Conservation (phyloP, 2,329 filamentous ascomycete species). For the Aspergillus costaricaensis region DNA sequence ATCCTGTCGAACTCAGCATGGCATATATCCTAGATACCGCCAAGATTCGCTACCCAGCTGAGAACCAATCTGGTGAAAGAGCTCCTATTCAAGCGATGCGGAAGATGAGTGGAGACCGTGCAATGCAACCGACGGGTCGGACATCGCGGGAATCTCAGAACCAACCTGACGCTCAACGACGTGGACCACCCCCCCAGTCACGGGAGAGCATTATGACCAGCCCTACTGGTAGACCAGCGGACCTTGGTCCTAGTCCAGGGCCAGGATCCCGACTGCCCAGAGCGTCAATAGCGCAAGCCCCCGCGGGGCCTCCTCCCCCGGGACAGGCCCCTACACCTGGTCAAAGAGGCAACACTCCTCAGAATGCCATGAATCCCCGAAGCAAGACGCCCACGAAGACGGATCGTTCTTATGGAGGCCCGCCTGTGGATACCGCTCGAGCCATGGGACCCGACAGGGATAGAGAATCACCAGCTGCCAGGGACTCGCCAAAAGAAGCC, state of each 20-base stretch:
- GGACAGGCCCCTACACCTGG: slow-evolving; percentile 65
- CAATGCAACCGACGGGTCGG: slow-evolving; percentile 41
- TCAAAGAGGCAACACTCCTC: slow-evolving; percentile 50
- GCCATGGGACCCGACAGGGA: slow-evolving; percentile 50
- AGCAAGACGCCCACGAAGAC: slow-evolving; percentile 56
- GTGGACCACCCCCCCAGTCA: slow-evolving; percentile 42
- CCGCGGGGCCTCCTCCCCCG: slow-evolving; percentile 65
- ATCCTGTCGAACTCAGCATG: slow-evolving; percentile 81
- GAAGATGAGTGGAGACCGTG: slow-evolving; percentile 50
- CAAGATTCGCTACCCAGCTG: slow-evolving; percentile 95
- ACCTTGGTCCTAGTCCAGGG: slow-evolving; percentile 36
- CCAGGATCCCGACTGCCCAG: slow-evolving; percentile 61
- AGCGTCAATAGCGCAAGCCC: slow-evolving; percentile 60
- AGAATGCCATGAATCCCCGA: slow-evolving; percentile 33
- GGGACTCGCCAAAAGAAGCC: slow-evolving; percentile 43
- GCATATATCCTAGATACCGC: slow-evolving; percentile 91
- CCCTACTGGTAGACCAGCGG: slow-evolving; percentile 28
- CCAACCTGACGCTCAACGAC: slow-evolving; percentile 38
- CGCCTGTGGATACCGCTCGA: slow-evolving; percentile 46
- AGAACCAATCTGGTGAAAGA: slow-evolving; percentile 52
- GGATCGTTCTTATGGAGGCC: slow-evolving; percentile 48
- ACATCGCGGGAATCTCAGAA: slow-evolving; percentile 48
- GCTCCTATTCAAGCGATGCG: slow-evolving; percentile 40
- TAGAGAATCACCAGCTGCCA: slow-evolving; percentile 50
- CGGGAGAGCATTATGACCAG: slow-evolving; percentile 47